Evolutionary conservation across 2,329 filamentous ascomycete species (phyloP).

Genomic region (Ceratocystis variospora): DNA sequence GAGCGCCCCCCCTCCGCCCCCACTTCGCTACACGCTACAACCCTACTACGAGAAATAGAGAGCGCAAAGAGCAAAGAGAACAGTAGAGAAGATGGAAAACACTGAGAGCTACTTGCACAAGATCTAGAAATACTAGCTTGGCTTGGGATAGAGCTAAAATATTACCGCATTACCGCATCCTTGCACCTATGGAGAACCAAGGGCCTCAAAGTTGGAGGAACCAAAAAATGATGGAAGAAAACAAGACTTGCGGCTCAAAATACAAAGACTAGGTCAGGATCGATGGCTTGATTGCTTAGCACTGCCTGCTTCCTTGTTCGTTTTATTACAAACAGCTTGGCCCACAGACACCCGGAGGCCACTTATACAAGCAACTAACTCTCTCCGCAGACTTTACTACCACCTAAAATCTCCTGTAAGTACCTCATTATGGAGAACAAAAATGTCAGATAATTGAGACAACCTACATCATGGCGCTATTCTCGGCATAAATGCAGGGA

Average conservation of each 20-base stretch:
- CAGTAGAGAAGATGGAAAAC: not conserved
- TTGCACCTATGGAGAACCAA: constrained; percentile 1
- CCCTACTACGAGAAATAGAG: not conserved
- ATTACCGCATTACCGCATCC: constrained; percentile 8
- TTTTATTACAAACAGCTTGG: not conserved
- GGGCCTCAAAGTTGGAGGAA: not conserved
- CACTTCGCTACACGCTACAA: not conserved
- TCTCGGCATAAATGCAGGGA: constrained; percentile 8
- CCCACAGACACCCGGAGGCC: not conserved
- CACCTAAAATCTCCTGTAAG: too few species aligned
- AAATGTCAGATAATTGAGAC: not conserved
- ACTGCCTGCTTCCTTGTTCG: not conserved
- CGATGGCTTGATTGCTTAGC: not conserved
- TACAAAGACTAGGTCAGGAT: not conserved
- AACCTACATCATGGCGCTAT: not conserved
- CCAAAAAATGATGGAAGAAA: not conserved
- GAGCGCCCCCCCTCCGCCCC: not conserved
- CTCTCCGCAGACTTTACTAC: not conserved
- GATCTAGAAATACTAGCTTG: not conserved
- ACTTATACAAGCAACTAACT: not conserved
- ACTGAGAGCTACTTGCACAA: not conserved
- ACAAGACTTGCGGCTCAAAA: not conserved
- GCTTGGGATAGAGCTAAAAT: not conserved
- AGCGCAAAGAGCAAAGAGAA: not conserved
- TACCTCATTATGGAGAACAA: too few species aligned